phyloP scores from a whole-genome alignment of 225 moss, liverwort and hornwort species.

The Neckera pumila region DNA sequence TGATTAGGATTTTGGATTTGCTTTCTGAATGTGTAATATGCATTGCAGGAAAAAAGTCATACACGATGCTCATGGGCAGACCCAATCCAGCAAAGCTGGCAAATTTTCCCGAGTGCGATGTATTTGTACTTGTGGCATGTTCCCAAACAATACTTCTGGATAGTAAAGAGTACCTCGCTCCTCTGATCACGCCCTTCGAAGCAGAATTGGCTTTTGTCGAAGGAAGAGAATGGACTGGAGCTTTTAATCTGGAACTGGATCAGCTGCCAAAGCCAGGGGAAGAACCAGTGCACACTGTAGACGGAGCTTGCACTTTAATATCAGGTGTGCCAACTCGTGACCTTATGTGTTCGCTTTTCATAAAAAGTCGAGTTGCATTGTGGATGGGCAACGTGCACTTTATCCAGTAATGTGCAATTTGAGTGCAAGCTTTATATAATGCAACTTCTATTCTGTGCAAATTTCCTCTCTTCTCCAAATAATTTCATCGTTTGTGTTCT shows the following conservation, averaged over 20 bases:
- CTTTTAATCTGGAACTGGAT: constrained; percentile 54
- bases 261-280: constrained; percentile 17
- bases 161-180: constrained; percentile 86
- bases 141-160: constrained; percentile 79
- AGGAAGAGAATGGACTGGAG: constrained; percentile 87
- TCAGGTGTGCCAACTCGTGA: constrained; percentile 18
- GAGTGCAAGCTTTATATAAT: not conserved
- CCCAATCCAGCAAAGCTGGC: constrained; percentile 96
- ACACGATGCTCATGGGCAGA: constrained; percentile 92
- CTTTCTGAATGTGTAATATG: not conserved
- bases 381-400: not conserved
- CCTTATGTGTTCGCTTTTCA: not conserved
- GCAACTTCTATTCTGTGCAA: not conserved
- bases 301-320: not conserved
- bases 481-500: not conserved
- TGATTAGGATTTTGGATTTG: not conserved
- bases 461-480: not conserved
- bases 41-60: constrained; percentile 65
- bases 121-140: constrained; percentile 93
- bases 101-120: constrained; percentile 97
- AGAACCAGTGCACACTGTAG: not conserved
- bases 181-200: constrained; percentile 86
- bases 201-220: constrained; percentile 86
- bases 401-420: not conserved
- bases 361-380: not conserved